phyloP scores from a whole-genome alignment of 129 eudicot genomes.

The Artemisia argyi region DNA sequence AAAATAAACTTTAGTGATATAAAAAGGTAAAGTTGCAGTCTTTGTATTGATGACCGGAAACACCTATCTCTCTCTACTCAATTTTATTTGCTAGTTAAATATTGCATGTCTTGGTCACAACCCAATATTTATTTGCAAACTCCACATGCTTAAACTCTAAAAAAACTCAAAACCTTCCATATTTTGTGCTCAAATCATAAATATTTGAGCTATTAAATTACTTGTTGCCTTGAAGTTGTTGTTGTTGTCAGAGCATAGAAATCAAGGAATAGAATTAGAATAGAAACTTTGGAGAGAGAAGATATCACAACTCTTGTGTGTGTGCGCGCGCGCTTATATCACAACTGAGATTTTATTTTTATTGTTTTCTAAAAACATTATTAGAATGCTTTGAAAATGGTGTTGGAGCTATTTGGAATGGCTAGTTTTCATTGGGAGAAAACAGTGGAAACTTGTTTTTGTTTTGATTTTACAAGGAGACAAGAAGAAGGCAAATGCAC shows the following conservation, averaged over 20 bases:
- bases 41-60: conserved; percentile 89
- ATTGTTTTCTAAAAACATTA: conserved; percentile 17
- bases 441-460: conserved; percentile 26
- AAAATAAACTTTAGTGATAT: conserved; percentile 17
- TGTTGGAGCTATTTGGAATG: conserved; percentile 38
- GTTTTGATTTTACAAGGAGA: conserved; percentile 46
- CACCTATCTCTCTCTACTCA: conserved; percentile 43
- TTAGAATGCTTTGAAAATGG: conserved; percentile 50
- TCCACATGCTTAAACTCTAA: conserved; percentile 63
- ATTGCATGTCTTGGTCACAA: conserved; percentile 72
- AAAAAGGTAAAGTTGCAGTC: conserved; percentile 73
- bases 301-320: not conserved
- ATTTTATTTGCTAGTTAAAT: conserved; percentile 24
- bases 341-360: conserved; percentile 26
- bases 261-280: conserved; percentile 60
- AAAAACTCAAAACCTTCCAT: conserved; percentile 41
- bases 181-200: conserved; percentile 42
- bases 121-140: conserved; percentile 55
- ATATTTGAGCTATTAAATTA: conserved; percentile 35
- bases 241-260: conserved; percentile 54
- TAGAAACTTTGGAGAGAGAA: conserved; percentile 40
- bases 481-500: conserved; percentile 45
- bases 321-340: not conserved
- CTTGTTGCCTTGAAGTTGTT: conserved; percentile 40
- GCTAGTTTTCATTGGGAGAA: conserved; percentile 32